phyloP scores from a whole-genome alignment of 176 grass and related monocot species.

The Aechmea fasciata region DNA sequence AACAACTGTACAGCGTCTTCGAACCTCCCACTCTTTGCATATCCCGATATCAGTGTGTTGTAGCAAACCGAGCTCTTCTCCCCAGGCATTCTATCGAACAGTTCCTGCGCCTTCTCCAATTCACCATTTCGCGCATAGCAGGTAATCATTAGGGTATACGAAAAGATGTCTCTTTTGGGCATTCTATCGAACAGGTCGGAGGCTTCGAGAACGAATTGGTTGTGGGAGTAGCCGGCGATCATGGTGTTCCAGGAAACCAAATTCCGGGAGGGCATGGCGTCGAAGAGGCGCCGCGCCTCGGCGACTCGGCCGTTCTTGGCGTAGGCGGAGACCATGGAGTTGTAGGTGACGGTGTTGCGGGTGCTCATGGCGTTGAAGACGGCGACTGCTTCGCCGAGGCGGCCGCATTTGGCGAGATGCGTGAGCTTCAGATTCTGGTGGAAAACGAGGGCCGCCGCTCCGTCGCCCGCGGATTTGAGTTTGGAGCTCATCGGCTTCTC shows the following conservation, averaged over 20 bases:
- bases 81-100: slow-evolving; percentile 36
- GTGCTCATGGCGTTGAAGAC: slow-evolving; percentile 43
- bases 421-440: slow-evolving; percentile 44
- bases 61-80: slow-evolving; percentile 40
- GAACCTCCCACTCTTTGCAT: slow-evolving; percentile 39
- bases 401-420: slow-evolving; percentile 33
- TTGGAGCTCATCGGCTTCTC: slow-evolving; percentile 7
- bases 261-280: slow-evolving; percentile 32
- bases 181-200: slow-evolving; percentile 37
- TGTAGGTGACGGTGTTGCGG: slow-evolving; percentile 51
- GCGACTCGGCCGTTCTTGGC: slow-evolving; percentile 27
- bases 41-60: slow-evolving; percentile 56
- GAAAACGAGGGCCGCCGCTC: slow-evolving; percentile 20
- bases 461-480: background rate
- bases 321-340: slow-evolving; percentile 42
- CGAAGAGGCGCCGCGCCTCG: slow-evolving; percentile 36
- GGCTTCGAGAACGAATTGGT: slow-evolving; percentile 28
- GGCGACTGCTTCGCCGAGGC: slow-evolving; percentile 32
- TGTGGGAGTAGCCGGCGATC: slow-evolving; percentile 31
- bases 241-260: slow-evolving; percentile 52
- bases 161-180: slow-evolving; percentile 34
- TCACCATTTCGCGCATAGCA: slow-evolving; percentile 35
- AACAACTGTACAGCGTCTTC: slow-evolving; percentile 31
- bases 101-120: slow-evolving; percentile 23
- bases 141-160: slow-evolving; percentile 46